A percentile compares a stretch with the other conserved stretches of the same genome.
Evolutionary conservation across 139 green algal species (phyloP).

Genomic region (Picocystis salinarum): DNA sequence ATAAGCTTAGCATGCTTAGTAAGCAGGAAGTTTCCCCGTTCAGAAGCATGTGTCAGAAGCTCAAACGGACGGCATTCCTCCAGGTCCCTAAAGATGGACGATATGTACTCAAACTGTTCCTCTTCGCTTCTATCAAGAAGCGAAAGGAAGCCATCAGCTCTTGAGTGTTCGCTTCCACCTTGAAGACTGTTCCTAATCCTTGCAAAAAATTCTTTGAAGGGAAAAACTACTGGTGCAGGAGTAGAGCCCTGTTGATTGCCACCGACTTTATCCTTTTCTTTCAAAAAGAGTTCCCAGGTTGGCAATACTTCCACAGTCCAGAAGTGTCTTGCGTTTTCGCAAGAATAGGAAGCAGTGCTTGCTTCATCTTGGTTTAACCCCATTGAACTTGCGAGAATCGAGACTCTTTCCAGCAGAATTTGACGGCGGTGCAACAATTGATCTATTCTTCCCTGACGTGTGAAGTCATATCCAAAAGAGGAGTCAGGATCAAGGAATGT

Average conservation of each 20-base stretch:
- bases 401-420: too few relatives aligned
- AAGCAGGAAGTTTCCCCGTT: constrained; percentile 90
- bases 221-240: constrained; percentile 36
- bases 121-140: not conserved
- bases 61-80: constrained; percentile 95
- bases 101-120: constrained; percentile 37
- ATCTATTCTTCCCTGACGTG: too few relatives aligned
- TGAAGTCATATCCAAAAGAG: too few relatives aligned
- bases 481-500: too few relatives aligned
- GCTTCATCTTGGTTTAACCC: constrained; percentile 15
- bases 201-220: constrained; percentile 82
- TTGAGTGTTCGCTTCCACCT: constrained; percentile 32
- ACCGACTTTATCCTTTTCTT: constrained; percentile 29
- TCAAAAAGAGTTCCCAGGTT: constrained; percentile 38
- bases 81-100: constrained; percentile 77
- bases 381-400: constrained; percentile 44
- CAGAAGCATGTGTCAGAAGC: constrained; percentile 67
- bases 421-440: too few relatives aligned
- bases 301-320: constrained; percentile 87
- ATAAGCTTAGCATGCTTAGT: constrained; percentile 94
- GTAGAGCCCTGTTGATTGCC: constrained; percentile 2
- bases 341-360: constrained; percentile 82
- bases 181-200: constrained; percentile 29
- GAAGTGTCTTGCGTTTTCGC: constrained; percentile 88
- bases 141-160: constrained; percentile 5